phyloP scores from a whole-genome alignment of 1,284 basidiomycete species.

The Apiotrichum akiyoshidainum region DNA sequence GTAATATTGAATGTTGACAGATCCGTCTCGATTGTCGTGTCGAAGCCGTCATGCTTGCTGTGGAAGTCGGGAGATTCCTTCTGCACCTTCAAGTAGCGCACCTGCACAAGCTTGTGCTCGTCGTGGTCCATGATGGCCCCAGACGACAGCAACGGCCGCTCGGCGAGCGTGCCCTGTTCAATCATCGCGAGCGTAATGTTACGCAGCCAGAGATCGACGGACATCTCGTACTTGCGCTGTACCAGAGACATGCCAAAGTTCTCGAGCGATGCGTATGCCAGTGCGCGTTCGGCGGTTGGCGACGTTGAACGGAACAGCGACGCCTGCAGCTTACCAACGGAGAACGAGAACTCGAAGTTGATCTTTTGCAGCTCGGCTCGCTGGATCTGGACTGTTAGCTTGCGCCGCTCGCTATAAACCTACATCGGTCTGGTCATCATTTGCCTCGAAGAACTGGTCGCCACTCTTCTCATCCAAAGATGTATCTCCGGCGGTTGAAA shows the following conservation, averaged over 20 bases:
- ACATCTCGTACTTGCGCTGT: constrained; percentile 80
- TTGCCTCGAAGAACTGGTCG: constrained; percentile 72
- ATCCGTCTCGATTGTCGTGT: constrained; percentile 82
- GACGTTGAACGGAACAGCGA: constrained; percentile 65
- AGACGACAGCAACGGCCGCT: constrained; percentile 75
- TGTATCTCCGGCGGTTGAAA: constrained; percentile 43
- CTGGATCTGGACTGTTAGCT: neutral
- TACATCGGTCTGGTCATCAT: constrained; percentile 64
- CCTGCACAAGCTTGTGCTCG: constrained; percentile 70
- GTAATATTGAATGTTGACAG: constrained; percentile 91
- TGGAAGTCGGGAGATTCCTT: constrained; percentile 83
- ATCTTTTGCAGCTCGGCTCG: constrained; percentile 68
- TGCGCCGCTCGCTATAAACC: constrained; percentile 24
- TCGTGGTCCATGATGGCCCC: constrained; percentile 52
- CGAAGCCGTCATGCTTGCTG: constrained; percentile 77
- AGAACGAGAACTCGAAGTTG: constrained; percentile 82
- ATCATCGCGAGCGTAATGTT: constrained; percentile 59
- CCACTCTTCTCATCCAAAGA: constrained; percentile 32
- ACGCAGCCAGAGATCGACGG: constrained; percentile 78
- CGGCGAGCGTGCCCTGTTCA: constrained; percentile 57
- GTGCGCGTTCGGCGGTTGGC: constrained; percentile 40
- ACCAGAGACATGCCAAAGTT: constrained; percentile 73
- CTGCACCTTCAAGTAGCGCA: constrained; percentile 79
- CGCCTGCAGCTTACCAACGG: constrained; percentile 81
- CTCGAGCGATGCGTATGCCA: constrained; percentile 79